These are phyloP conservation scores for Tylopilus plumbeoviolaceoides DNA, from an alignment of 768 basidiomycete species.

Conservation along the genomic window DNA sequence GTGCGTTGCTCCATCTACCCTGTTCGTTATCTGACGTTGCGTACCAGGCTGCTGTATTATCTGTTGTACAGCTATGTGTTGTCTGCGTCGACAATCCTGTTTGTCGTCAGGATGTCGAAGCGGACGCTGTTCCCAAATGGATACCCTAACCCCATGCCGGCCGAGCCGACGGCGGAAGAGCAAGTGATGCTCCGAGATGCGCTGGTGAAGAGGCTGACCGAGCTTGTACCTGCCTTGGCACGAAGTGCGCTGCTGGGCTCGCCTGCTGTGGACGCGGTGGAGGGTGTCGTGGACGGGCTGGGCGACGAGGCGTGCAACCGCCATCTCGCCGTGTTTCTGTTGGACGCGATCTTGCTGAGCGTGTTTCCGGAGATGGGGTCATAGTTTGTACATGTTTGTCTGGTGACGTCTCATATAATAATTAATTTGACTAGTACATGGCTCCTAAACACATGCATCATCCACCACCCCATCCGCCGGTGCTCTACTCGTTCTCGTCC, in stretches of 20 bases:
- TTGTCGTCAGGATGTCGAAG: constrained; percentile 53
- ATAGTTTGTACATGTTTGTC: constrained; percentile 24
- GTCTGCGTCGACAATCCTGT: constrained; percentile 49
- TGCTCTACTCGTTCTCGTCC: constrained; percentile 68
- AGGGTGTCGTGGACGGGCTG: constrained; percentile 56
- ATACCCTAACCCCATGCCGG: constrained; percentile 70
- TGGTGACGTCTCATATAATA: constrained; percentile 15
- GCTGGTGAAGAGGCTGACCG: constrained; percentile 37
- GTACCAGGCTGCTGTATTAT: constrained; percentile 63
- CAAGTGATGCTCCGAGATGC: constrained; percentile 51
- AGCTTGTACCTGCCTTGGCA: constrained; percentile 34
- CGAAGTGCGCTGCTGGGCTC: constrained; percentile 41
- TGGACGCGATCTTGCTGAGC: constrained; percentile 67
- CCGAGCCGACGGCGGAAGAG: constrained; percentile 76
- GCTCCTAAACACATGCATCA: constrained; percentile 35
- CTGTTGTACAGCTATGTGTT: constrained; percentile 54
- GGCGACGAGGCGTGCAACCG: constrained; percentile 66
- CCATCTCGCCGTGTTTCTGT: constrained; percentile 67
- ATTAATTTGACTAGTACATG: neutral
- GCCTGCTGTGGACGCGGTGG: constrained; percentile 44
- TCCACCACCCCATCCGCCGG: constrained; percentile 59
- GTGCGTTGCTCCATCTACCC: constrained; percentile 30
- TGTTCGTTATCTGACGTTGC: constrained; percentile 7
- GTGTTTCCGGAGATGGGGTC: constrained; percentile 73
- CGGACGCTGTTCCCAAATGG: constrained; percentile 84